phyloP scores from a whole-genome alignment of 306 rosid species.

The Inga oerstediana region DNA sequence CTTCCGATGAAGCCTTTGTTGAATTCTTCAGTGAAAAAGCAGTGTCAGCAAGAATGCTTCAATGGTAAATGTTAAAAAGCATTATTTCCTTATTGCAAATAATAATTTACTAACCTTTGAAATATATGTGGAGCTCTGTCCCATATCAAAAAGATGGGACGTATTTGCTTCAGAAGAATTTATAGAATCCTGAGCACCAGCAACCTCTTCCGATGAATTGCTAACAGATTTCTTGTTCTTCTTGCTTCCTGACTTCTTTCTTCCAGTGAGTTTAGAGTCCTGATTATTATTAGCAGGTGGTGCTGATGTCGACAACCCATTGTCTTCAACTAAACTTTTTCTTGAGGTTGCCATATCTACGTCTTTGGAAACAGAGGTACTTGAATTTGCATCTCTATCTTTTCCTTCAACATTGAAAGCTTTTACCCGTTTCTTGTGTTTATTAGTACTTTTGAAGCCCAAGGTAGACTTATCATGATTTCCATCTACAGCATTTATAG shows the following conservation, averaged over 20 bases:
- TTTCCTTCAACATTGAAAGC: constrained; percentile 37
- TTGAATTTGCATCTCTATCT: constrained; percentile 30
- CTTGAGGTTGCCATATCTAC: constrained; percentile 31
- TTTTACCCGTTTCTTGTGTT: constrained; percentile 44
- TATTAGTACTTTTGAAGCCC: constrained; percentile 15
- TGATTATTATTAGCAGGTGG: constrained; percentile 27
- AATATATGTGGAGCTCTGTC: constrained; percentile 19
- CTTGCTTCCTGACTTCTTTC: constrained; percentile 48
- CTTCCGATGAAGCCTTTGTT: constrained; percentile 31
- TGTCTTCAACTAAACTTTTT: constrained; percentile 32
- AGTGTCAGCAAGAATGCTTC: constrained; percentile 47
- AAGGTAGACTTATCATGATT: constrained; percentile 17
- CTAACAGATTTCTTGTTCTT: constrained; percentile 44
- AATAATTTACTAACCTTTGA: constrained; percentile 53
- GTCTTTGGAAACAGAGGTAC: constrained; percentile 37
- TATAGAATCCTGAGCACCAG: constrained; percentile 34
- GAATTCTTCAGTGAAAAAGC: constrained; percentile 55
- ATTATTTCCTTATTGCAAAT: constrained; percentile 8
- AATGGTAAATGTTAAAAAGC: constrained; percentile 19
- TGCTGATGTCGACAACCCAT: constrained; percentile 24
- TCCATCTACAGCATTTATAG: constrained; percentile 21
- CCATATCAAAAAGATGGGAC: constrained; percentile 29
- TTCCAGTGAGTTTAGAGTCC: constrained; percentile 38
- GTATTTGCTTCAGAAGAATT: constrained; percentile 48
- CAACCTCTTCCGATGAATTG: constrained; percentile 34